Percentiles rank a stretch among this genome's conserved stretches.
Conservation (phyloP, 2,329 filamentous ascomycete genomes). For the Venturia nashicola region DNA sequence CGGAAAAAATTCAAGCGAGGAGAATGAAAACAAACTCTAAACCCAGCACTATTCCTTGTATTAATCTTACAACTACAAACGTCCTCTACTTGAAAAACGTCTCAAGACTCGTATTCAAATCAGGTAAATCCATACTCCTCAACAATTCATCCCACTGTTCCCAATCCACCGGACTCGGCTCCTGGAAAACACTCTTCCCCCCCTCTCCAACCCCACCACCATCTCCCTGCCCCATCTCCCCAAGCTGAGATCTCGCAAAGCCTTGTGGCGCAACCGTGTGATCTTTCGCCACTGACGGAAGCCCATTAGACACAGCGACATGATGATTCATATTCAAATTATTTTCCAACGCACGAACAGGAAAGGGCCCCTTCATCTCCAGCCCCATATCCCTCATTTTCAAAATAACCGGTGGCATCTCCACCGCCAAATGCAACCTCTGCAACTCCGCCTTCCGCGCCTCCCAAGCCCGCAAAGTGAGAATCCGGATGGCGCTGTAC, state of each 20-base stretch:
- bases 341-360: not conserved
- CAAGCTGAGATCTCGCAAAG: not conserved
- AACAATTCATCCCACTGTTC: slow-evolving; percentile 7
- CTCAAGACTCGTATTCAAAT: not conserved
- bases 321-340: not conserved
- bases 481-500: slow-evolving; percentile 28
- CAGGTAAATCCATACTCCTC: slow-evolving; percentile 1
- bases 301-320: not conserved
- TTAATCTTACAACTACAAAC: not conserved
- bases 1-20: no score
- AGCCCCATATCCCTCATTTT: not conserved
- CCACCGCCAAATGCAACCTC: not conserved
- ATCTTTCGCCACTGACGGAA: not conserved
- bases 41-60: no score
- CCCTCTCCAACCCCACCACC: not conserved
- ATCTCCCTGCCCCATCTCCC: not conserved
- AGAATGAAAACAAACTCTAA: no score
- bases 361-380: not conserved
- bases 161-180: slow-evolving; percentile 7
- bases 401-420: not conserved
- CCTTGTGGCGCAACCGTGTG: not conserved
- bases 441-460: slow-evolving; percentile 9
- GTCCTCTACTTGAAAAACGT: not conserved
- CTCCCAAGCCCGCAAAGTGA: slow-evolving; percentile 34
- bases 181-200: not conserved